Evolutionary conservation across 2,329 filamentous ascomycete genomes (phyloP).

Genomic region (Exophiala dermatitidis): DNA sequence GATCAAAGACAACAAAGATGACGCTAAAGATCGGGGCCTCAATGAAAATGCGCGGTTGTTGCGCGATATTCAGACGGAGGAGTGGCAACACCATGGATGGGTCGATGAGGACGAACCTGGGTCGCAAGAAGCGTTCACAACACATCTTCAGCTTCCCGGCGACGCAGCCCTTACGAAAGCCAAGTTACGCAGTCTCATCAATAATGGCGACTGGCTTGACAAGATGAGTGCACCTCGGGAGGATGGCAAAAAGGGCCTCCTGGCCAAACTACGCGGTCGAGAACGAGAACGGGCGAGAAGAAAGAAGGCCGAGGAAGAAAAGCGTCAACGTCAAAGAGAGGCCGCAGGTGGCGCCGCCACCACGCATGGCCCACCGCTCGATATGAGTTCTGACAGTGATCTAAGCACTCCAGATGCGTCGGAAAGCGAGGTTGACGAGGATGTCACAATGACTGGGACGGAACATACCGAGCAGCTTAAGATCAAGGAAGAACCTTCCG

Average conservation of each 20-base stretch:
- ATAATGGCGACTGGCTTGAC: constrained; percentile 55
- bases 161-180: constrained; percentile 39
- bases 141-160: constrained; percentile 57
- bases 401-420: constrained; percentile 19
- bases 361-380: constrained; percentile 6
- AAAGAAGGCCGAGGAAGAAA: constrained; percentile 26
- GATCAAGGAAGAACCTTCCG: constrained; percentile 16
- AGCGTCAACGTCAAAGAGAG: constrained; percentile 18
- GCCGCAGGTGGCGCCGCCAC: constrained; percentile 1
- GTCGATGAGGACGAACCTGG: constrained; percentile 62
- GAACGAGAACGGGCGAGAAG: constrained; percentile 25
- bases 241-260: constrained; percentile 25
- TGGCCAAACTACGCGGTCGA: constrained; percentile 25
- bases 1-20: constrained; percentile 61
- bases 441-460: constrained; percentile 1
- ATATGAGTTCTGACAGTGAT: constrained; percentile 22
- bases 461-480: not conserved
- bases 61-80: constrained; percentile 69
- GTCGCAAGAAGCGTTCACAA: constrained; percentile 59
- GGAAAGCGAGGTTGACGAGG: constrained; percentile 17
- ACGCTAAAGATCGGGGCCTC: constrained; percentile 37
- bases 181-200: constrained; percentile 49
- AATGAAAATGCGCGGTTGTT: constrained; percentile 71
- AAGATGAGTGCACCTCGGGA: constrained; percentile 52
- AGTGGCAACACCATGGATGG: constrained; percentile 73